Evolutionary conservation across 1,139 yeast species (phyloP), one percentile per base, ranked within the genome.

Genomic region (Saccharomyces hybrid): DNA sequence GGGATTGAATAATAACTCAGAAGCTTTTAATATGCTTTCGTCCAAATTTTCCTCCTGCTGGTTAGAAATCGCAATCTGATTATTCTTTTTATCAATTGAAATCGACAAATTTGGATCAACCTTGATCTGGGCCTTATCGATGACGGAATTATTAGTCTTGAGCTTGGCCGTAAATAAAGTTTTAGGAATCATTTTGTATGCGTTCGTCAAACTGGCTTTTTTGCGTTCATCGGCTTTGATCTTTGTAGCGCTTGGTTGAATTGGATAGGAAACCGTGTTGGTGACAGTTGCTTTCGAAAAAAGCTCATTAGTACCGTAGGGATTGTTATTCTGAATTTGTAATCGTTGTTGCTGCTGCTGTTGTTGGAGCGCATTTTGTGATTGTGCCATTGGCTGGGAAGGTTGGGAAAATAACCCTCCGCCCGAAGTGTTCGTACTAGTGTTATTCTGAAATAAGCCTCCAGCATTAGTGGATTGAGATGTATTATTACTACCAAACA

Each of bases 221-320:
- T 82, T 85, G 71, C 81, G 80, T 53, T 73, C 75, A 34, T 76
- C 70, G 7, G 70, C 60, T n/a, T 74, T 63, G 13, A 81, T 71
- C 16, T 81, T 78, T 13, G 78, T 76, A 2, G 82, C 83, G 25
- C 78, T 62, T 28, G 89, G 87, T 25, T 75, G 76, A 38, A 73
- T 62, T 7, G 76, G 59, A 51, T 14, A 56, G 56, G 48, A 54
- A 31, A 23, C 61, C 57, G 79, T 59, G 46, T 57, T 61, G 7
- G 70, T 66, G 34, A 64, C 56, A 9, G 60, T 58, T 16, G 64
- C 63, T 48, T 66, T 67, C 31, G 76, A 75, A 71, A 81, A 85
- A 52, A 84, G 73, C 4, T 88, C 88, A 66, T 83, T 84, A 59
- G 77, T 77, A 2, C 93, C 91, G 67, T 84, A 86, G 47, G 95